Conservation (phyloP, 257 asterid genomes). For the Pogostemon cablin region DNA sequence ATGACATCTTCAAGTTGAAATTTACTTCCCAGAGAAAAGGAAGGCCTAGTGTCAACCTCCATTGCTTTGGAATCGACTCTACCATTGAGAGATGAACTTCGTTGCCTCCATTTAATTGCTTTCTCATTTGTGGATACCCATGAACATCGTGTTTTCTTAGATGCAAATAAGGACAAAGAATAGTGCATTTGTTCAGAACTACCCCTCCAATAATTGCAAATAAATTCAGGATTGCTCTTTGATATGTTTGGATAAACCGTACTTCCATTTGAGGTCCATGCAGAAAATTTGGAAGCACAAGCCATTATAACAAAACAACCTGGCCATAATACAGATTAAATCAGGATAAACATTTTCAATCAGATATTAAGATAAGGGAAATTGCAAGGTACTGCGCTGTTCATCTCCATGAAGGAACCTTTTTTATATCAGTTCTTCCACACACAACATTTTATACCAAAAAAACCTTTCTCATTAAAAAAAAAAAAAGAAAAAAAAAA, state of each 20-base stretch:
- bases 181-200: slow-evolving; percentile 24
- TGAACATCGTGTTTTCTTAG: slow-evolving; percentile 29
- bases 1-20: slow-evolving; percentile 78
- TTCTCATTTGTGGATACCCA: slow-evolving; percentile 31
- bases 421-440: slow-evolving; percentile 14
- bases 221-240: slow-evolving; percentile 25
- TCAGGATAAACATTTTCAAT: slow-evolving; percentile 2
- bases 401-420: slow-evolving; percentile 4
- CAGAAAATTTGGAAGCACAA: slow-evolving; percentile 40
- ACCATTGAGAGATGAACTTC: slow-evolving; percentile 27
- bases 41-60: slow-evolving; percentile 47
- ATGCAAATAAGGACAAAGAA: slow-evolving; percentile 32
- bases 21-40: slow-evolving; percentile 47
- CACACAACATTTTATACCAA: background rate
- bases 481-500: background rate
- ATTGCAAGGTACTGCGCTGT: background rate
- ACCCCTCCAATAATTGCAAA: slow-evolving; percentile 32
- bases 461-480: background rate
- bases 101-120: slow-evolving; percentile 25
- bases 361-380: background rate
- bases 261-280: slow-evolving; percentile 36
- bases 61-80: slow-evolving; percentile 53
- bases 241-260: slow-evolving; percentile 34
- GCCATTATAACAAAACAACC: slow-evolving; percentile 50
- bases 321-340: slow-evolving; percentile 5